These are phyloP conservation scores for Syzygium aqueum DNA, from an alignment of 345 rosid genomes.

Conservation along the genomic window DNA sequence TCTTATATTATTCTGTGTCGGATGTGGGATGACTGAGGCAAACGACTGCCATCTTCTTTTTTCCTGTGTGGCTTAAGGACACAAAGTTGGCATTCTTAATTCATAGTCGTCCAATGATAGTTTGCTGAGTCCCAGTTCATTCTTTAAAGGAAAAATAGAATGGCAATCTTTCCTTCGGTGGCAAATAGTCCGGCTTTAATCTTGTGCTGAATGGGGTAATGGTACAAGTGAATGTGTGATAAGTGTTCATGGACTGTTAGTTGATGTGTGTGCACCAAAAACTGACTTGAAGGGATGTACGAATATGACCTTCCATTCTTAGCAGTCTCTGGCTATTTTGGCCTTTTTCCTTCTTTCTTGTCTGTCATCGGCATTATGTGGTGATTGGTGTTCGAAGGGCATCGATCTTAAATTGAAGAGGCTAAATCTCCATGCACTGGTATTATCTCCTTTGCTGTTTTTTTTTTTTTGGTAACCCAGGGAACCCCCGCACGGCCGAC, in stretches of 20 bases:
- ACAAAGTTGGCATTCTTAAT: background rate
- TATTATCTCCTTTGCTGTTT: background rate
- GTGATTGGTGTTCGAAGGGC: background rate
- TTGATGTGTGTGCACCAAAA: background rate
- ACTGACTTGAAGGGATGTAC: background rate
- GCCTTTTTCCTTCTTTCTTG: background rate
- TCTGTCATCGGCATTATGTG: background rate
- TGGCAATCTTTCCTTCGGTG: background rate
- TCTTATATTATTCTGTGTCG: background rate
- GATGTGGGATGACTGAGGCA: background rate
- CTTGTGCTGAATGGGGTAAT: background rate
- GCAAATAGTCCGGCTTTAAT: background rate
- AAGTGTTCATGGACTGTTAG: background rate
- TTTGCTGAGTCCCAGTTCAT: background rate
- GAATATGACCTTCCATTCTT: background rate
- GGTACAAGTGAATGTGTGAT: background rate
- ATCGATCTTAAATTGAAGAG: background rate
- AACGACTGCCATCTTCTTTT: background rate
- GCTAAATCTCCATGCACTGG: background rate
- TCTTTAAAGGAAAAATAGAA: background rate
- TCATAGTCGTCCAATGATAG: background rate
- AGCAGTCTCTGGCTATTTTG: background rate
- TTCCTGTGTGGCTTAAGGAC: background rate
- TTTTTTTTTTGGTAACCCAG: too few relatives aligned
- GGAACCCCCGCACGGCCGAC: too few relatives aligned